phyloP scores from a whole-genome alignment of 208 protist genomes.

The Novymonas esmeraldas region DNA sequence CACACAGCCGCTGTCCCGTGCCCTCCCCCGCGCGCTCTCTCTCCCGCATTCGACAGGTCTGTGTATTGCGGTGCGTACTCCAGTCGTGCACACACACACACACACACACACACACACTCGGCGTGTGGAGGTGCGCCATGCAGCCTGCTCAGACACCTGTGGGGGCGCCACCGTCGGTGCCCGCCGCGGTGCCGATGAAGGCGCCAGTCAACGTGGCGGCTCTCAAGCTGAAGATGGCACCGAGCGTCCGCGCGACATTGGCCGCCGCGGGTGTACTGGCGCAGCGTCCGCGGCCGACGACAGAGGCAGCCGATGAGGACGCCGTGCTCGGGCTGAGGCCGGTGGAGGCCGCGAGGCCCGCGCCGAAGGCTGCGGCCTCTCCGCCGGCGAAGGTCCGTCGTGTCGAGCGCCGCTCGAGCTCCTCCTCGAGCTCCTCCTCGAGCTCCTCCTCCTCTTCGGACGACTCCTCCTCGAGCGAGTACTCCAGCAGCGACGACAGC shows the following conservation, averaged over 20 bases:
- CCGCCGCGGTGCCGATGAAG: conserved; percentile 69
- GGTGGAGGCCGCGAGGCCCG: conserved; percentile 1
- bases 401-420: conserved; percentile 27
- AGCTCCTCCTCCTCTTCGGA: conserved; percentile 28
- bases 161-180: conserved; percentile 29
- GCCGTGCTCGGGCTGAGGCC: conserved; percentile 34
- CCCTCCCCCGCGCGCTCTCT: no score
- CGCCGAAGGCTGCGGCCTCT: conserved; percentile 13
- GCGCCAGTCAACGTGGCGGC: conserved; percentile 59
- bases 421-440: conserved; percentile 34
- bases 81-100: background rate
- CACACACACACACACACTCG: background rate
- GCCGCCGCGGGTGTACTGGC: conserved; percentile 26
- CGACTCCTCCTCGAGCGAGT: conserved; percentile 20
- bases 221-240: conserved; percentile 37
- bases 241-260: conserved; percentile 24
- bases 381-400: conserved; percentile 28
- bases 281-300: conserved; percentile 16
- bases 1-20: no score
- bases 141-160: conserved; percentile 24
- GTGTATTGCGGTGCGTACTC: conserved; percentile 3
- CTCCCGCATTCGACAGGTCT: no score
- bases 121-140: conserved; percentile 9
- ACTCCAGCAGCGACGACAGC: conserved; percentile 22
- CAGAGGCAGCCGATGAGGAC: conserved; percentile 43